A percentile compares a stretch with the other conserved stretches of the same genome.
Conservation (phyloP, 345 rosid species). For the Mallotus nudiflorus region DNA sequence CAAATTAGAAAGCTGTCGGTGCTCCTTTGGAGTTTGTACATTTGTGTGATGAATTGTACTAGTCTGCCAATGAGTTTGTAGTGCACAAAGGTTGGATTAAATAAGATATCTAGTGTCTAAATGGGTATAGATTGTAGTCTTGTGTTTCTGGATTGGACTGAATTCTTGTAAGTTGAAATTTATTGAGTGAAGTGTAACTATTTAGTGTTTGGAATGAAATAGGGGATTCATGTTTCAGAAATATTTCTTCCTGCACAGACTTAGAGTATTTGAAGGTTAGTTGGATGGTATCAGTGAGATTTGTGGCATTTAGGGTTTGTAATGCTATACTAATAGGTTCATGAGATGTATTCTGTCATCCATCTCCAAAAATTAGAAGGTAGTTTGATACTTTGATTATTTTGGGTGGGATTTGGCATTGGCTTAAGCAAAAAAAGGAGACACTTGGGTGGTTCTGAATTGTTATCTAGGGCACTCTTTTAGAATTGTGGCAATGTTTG, state of each 20-base stretch:
- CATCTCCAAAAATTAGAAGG: background rate
- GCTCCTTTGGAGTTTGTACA: background rate
- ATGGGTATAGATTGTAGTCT: background rate
- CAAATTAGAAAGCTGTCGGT: background rate
- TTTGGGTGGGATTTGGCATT: background rate
- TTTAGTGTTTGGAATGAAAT: background rate
- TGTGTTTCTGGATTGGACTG: background rate
- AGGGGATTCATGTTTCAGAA: background rate
- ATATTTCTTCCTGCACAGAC: background rate
- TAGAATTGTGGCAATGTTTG: background rate
- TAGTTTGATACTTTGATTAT: background rate
- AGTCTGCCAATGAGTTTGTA: background rate
- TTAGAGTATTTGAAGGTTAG: too few species aligned
- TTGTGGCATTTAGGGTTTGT: background rate
- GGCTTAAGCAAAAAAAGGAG: background rate
- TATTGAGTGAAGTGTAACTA: background rate
- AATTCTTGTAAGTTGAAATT: background rate
- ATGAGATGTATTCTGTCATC: background rate
- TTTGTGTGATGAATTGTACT: background rate
- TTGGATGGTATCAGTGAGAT: background rate
- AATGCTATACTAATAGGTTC: background rate
- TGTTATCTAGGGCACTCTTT: background rate
- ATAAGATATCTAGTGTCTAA: background rate
- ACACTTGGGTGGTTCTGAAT: background rate
- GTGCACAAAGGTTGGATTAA: background rate